Evolutionary conservation across 257 asterid genomes (phyloP), one percentile per base, ranked within the genome.

Genomic region (Prunella vulgaris): DNA sequence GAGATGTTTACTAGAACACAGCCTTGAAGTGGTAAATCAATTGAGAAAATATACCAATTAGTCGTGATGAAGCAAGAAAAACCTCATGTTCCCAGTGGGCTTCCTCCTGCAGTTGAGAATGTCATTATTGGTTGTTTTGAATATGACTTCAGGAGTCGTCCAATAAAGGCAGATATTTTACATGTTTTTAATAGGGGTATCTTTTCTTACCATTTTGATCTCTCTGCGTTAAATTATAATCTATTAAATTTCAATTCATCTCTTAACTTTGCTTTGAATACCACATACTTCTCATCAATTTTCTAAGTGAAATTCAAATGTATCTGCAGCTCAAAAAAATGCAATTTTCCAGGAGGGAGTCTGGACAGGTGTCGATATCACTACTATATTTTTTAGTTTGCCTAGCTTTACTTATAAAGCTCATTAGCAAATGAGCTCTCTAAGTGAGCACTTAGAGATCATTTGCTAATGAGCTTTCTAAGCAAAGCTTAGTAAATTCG

Each of bases 21-120:
- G 77, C 98, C 98, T 42, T 93, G 97, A 97, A 76, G 79, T 71
- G 96, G 97, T 74, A 90, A 86, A 79, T 86, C 97, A 7, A 78
- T 78, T 9, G 87, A 86, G 54, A 95, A 90, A 75, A 90, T 93
- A 33, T 80, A 81, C 81, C 76, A 70, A 62, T 66, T 77, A 70
- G 90, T 90, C n/a, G 95, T 88, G n/a, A 68, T 64, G 48, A 88
- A 79, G 81, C 87, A 85, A 84, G 95, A 92, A 59, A 88, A 77
- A 65, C 97, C 97, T 67, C 80, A 46, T 42, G 72, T 92, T 70
- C 98, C 98, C 21, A 66, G 73, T 53, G 95, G 96, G 22, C 98
- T 92, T 62, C 98, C 98, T 68, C 92, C 97, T 54, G 88, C 89
- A 0, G 82, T 90, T 48, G 90, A 90, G 77, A 86, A 84, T 76